Evolutionary conservation across 2,329 filamentous ascomycete genomes (phyloP).

Genomic region (Dactylellina parvicollis): DNA sequence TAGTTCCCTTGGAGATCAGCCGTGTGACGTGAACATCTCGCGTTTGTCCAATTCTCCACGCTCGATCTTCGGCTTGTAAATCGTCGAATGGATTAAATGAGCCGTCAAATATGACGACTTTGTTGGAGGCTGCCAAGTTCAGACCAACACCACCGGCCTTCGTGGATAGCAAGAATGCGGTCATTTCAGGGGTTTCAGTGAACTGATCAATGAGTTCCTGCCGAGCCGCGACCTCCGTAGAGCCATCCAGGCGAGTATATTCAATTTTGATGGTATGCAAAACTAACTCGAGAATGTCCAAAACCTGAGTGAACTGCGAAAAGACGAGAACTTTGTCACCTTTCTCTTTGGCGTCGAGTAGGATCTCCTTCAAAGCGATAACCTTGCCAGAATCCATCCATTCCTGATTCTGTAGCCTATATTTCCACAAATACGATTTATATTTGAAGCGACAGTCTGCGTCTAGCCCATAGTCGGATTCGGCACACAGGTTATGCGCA

Average conservation of each 20-base stretch:
- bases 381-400: conserved; percentile 86
- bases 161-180: conserved; percentile 91
- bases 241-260: conserved; percentile 87
- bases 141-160: conserved; percentile 96
- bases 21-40: conserved; percentile 89
- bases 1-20: conserved; percentile 80
- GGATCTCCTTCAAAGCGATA: conserved; percentile 77
- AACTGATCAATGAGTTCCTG: conserved; percentile 91
- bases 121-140: conserved; percentile 94
- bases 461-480: conserved; percentile 72
- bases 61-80: conserved; percentile 96
- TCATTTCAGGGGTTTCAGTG: conserved; percentile 77
- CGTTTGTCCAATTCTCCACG: conserved; percentile 91
- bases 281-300: conserved; percentile 88
- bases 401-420: conserved; percentile 69
- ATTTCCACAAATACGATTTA: conserved; percentile 66
- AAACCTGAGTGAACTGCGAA: conserved; percentile 89
- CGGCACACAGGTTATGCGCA: conserved; percentile 67
- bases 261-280: conserved; percentile 76
- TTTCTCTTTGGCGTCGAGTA: conserved; percentile 76
- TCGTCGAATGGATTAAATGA: conserved; percentile 99
- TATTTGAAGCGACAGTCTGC: conserved; percentile 67
- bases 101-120: conserved; percentile 95
- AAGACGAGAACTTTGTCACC: conserved; percentile 91
- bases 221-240: conserved; percentile 80